Conservation (phyloP, 768 basidiomycete genomes). For the Suillus luteus region DNA sequence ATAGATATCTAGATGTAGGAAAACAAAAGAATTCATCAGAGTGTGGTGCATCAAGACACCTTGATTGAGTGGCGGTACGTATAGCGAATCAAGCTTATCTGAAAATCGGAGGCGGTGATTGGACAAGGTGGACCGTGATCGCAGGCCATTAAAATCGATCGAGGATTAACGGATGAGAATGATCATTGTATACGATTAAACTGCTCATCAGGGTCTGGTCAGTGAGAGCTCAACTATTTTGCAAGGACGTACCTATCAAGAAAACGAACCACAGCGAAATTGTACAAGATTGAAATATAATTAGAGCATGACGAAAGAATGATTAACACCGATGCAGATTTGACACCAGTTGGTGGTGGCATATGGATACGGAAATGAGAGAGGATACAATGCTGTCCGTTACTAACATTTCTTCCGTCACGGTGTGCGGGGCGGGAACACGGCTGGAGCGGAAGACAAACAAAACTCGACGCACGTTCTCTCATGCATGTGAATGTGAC, state of each 20-base stretch:
- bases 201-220: background rate
- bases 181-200: conserved; percentile 3
- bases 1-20: background rate
- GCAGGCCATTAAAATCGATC: background rate
- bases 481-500: conserved; percentile 1
- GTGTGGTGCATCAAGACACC: background rate
- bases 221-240: background rate
- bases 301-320: background rate
- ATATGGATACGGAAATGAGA: conserved; percentile 1
- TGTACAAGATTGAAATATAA: conserved; percentile 6
- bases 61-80: background rate
- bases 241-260: conserved; percentile 1
- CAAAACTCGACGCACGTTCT: background rate
- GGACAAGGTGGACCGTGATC: conserved; percentile 1
- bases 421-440: background rate
- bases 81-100: background rate
- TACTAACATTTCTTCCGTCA: background rate
- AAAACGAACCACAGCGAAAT: background rate
- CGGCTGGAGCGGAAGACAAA: background rate
- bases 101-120: background rate
- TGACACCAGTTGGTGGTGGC: background rate
- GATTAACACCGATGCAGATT: background rate
- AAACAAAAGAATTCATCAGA: background rate
- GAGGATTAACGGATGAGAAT: background rate
- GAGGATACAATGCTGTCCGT: background rate